Base-by-base conservation (phyloP, 163 green algal species). In the Chlorella variabilis region DNA sequence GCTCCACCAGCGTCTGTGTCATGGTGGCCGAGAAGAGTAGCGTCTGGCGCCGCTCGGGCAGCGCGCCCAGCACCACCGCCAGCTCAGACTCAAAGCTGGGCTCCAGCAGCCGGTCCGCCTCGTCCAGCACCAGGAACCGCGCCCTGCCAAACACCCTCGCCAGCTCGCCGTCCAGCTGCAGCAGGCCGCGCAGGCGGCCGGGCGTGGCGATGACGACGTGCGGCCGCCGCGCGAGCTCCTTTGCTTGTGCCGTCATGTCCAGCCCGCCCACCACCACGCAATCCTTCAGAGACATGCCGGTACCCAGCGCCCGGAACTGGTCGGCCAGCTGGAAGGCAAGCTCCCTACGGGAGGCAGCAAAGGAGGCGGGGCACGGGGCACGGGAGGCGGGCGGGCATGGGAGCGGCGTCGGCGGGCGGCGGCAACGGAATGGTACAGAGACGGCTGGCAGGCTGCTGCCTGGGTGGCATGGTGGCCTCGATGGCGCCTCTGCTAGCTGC, bases 1-100 rank as follows among this genome's bases (percentile, higher is more conserved):
- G 81, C 74, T 82, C 88, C 36, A 93, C 85, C 69, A 98, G 69
- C 25, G 85, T 85, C 39, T 87, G 63, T 0, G 94, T 98, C 87
- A 98, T 95, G 23, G 96, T 99, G 25, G 96, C 96, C 42, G 83
- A 93, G 87, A 98, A 98, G 41, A 99, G 91, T 84, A 98, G 87
- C 38, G 94, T 98, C 91, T 99, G 96, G 0, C 96, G 89, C 54
- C 85, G 39, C 25, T 76, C 31, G 2, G 91, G 92, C 58, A 96
- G 85, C n/a, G 56, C 45, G 9, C 33, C 65, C 77, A 87, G 69
- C 38, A 94, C 87, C 8, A 71, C 33, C 18, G 79, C 88, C 74
- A 95, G 80, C 70, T 94, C 91, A 18, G 62, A 49, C 84, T 94
- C 93, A 82, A 98, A 98, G 21, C 77, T 88, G 0, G 90, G 23